Conservation (phyloP, 148 eudicot genomes). For the Rhododendron simsii region DNA sequence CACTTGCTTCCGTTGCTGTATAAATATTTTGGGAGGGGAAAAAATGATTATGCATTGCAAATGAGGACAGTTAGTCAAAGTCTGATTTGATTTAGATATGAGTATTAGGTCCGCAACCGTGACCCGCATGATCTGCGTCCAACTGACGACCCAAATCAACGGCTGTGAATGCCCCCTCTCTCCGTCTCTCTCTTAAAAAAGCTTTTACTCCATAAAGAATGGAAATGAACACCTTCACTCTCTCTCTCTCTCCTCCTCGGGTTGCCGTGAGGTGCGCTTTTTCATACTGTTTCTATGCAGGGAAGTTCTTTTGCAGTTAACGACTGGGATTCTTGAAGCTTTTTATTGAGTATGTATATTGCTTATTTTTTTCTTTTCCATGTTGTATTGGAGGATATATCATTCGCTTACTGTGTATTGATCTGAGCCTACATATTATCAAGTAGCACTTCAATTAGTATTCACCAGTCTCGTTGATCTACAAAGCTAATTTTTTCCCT, state of each 20-base stretch:
- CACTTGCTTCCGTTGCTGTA: too few relatives aligned
- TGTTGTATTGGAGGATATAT: background rate
- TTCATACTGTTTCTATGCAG: background rate
- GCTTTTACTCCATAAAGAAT: background rate
- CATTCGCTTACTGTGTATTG: background rate
- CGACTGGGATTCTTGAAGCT: background rate
- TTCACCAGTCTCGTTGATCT: background rate
- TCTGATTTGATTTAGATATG: background rate
- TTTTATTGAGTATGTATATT: background rate
- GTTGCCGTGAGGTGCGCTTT: background rate
- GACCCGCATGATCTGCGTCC: background rate
- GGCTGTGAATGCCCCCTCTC: background rate
- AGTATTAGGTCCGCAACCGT: background rate
- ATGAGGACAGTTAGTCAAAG: too few relatives aligned
- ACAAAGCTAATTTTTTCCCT: background rate
- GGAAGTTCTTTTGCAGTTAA: background rate
- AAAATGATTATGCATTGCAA: too few relatives aligned
- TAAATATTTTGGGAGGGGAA: too few relatives aligned
- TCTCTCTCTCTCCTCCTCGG: background rate
- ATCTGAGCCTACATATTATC: background rate
- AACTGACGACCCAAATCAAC: background rate
- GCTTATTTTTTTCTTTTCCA: background rate
- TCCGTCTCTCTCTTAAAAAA: background rate
- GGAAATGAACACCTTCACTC: background rate
- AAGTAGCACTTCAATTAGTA: background rate